Conservation (phyloP, 202 grass and related monocot species). For the Panicum hallii region DNA sequence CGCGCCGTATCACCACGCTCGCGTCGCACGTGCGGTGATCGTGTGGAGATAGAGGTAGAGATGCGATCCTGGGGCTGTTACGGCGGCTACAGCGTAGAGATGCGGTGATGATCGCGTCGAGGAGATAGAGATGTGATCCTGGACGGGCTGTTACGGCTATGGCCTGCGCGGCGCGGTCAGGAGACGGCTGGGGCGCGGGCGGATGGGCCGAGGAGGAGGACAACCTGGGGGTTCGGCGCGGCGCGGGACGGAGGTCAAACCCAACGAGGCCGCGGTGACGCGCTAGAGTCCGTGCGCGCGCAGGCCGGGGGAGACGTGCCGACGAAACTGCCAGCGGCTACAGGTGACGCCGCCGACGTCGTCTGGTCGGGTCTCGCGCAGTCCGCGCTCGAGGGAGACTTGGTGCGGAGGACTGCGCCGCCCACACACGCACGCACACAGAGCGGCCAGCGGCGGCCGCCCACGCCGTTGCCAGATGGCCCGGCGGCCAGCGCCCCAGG, state of each 20-base stretch:
- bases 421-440: neutral
- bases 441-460: neutral
- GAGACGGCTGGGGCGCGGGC: neutral
- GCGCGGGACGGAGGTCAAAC: neutral
- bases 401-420: neutral
- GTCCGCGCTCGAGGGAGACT: neutral
- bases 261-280: conserved; percentile 27
- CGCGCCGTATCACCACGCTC: neutral
- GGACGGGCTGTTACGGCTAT: neutral
- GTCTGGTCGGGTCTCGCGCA: neutral
- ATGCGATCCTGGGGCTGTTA: neutral
- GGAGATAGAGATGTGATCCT: neutral
- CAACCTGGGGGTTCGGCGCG: neutral
- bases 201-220: too few relatives aligned
- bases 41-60: neutral
- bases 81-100: neutral
- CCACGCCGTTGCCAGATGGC: neutral
- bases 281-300: neutral
- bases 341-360: neutral
- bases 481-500: neutral
- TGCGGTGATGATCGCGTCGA: too few relatives aligned
- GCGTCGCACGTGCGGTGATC: neutral
- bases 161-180: neutral
- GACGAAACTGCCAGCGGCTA: neutral
- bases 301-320: neutral